phyloP scores from a whole-genome alignment of 225 moss, liverwort and hornwort species.

The Marchantia paleacea region DNA sequence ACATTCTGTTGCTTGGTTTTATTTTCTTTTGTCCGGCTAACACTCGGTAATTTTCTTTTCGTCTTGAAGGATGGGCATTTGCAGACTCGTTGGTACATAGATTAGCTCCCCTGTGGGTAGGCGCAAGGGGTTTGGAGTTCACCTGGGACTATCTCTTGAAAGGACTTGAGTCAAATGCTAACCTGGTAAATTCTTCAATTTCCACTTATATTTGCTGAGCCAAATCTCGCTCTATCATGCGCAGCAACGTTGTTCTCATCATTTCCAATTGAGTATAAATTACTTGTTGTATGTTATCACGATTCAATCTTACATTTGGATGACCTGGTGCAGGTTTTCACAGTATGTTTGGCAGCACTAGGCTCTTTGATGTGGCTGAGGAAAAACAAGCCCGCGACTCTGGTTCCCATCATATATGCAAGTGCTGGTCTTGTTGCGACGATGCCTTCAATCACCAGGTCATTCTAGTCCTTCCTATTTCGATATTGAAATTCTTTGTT shows the following conservation, averaged over 20 bases:
- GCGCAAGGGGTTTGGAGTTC: conserved; percentile 87
- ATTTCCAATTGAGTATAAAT: not conserved
- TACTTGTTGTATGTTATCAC: not conserved
- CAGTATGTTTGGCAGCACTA: conserved; percentile 78
- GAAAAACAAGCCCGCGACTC: conserved; percentile 76
- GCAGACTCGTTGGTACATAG: conserved; percentile 84
- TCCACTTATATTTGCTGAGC: not conserved
- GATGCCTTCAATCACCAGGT: conserved; percentile 88
- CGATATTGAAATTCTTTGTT: not conserved
- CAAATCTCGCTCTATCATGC: not conserved
- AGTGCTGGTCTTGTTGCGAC: conserved; percentile 68
- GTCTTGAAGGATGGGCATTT: conserved; percentile 71
- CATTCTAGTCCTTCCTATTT: not conserved
- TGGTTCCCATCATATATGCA: conserved; percentile 72
- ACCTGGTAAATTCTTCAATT: conserved; percentile 42
- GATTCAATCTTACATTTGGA: not conserved
- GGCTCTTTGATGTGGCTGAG: conserved; percentile 91
- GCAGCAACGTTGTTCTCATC: not conserved
- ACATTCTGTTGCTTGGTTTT: not conserved
- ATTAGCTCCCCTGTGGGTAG: conserved; percentile 86
- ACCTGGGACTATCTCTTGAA: conserved; percentile 94
- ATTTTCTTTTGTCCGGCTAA: not conserved
- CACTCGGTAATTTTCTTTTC: not conserved
- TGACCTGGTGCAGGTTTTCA: conserved; percentile 51
- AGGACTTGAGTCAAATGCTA: conserved; percentile 83